A percentile compares a stretch with the other conserved stretches of the same genome.
Evolutionary conservation across 1,284 basidiomycete species (phyloP).

Genomic region (Microbotryum silenes-acaulis): DNA sequence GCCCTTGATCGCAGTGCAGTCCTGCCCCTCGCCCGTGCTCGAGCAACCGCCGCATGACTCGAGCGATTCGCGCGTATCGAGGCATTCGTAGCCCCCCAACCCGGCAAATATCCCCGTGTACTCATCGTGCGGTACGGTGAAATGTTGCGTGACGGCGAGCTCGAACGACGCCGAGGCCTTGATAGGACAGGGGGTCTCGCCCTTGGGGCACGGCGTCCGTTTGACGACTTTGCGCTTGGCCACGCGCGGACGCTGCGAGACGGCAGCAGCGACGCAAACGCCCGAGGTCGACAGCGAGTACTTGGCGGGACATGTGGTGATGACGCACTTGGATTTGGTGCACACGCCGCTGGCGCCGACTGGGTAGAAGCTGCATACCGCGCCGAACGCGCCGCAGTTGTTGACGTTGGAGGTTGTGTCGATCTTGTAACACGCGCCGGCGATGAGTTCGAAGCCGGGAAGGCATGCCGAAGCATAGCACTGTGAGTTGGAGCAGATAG

Average conservation of each 20-base stretch:
- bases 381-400: constrained; percentile 11
- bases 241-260: constrained; percentile 38
- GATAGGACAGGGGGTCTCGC: constrained; percentile 35
- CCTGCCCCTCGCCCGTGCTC: constrained; percentile 54
- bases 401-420: constrained; percentile 5
- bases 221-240: constrained; percentile 11
- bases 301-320: neutral
- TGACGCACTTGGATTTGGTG: neutral
- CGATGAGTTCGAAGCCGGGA: neutral
- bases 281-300: constrained; percentile 6
- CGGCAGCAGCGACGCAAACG: constrained; percentile 42
- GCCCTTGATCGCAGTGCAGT: constrained; percentile 60
- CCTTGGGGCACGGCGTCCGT: constrained; percentile 26
- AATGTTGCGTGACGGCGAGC: neutral
- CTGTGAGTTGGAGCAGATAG: neutral
- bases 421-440: constrained; percentile 1
- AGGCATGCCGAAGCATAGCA: neutral
- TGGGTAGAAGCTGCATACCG: neutral
- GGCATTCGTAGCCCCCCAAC: constrained; percentile 41
- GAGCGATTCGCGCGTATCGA: constrained; percentile 42
- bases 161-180: constrained; percentile 18
- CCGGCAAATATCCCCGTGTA: neutral
- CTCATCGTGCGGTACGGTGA: constrained; percentile 3
- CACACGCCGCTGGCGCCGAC: neutral
- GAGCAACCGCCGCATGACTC: constrained; percentile 63